Percentiles rank a stretch among this genome's conserved stretches.
phyloP scores from a whole-genome alignment of 2,329 filamentous ascomycete genomes.

The Trichoderma sp. region DNA sequence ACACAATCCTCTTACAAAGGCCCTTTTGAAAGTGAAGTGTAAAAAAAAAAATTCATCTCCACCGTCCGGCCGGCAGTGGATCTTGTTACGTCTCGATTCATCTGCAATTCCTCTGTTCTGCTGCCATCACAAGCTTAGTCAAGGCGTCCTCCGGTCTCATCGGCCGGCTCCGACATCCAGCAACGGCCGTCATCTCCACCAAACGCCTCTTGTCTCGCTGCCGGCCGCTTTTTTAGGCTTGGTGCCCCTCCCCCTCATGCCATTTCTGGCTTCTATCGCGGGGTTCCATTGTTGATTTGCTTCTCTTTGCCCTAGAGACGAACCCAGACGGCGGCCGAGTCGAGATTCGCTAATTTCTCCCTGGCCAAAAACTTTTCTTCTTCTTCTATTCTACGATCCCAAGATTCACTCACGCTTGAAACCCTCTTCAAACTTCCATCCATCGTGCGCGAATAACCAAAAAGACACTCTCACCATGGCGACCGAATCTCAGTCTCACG shows the following conservation, averaged over 20 bases:
- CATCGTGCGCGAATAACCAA: neutral
- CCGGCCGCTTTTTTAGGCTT: neutral
- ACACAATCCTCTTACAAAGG: neutral
- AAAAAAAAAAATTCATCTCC: neutral
- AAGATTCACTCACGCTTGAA: neutral
- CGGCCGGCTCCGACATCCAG: conserved; percentile 16
- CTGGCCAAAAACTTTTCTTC: neutral
- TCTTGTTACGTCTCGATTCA: neutral
- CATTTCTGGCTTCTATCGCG: neutral
- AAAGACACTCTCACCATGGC: conserved; percentile 1
- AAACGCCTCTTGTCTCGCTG: neutral
- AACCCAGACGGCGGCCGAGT: neutral
- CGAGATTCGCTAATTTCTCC: neutral
- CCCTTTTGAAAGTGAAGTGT: no score
- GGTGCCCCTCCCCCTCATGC: conserved; percentile 12
- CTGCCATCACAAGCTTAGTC: neutral
- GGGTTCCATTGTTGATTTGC: neutral
- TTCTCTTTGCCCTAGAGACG: neutral
- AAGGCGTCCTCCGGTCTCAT: conserved; percentile 13
- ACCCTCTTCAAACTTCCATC: neutral
- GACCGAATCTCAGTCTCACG: neutral
- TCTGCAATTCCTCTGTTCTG: neutral
- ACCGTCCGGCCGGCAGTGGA: neutral
- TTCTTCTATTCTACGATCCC: neutral
- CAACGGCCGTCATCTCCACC: neutral